phyloP scores from a whole-genome alignment of 2,329 filamentous ascomycete genomes.

The Penicillium nordicum region DNA sequence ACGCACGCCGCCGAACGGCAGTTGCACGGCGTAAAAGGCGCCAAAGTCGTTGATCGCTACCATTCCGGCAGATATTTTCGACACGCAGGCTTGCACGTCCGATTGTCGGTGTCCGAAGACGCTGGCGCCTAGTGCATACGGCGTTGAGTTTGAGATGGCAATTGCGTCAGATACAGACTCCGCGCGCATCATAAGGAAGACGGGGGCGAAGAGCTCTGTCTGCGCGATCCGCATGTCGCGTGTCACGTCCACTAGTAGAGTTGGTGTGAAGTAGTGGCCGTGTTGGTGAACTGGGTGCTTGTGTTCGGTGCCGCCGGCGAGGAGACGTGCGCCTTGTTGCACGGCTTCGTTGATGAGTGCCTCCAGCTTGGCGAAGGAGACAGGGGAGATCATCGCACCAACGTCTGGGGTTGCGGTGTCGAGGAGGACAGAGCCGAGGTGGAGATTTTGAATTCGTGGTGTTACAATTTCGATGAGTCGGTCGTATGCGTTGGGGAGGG shows the following conservation, averaged over 20 bases:
- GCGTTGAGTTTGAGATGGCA: conserved; percentile 73
- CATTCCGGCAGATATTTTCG: conserved; percentile 76
- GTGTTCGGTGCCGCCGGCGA: conserved; percentile 73
- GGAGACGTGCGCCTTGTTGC: conserved; percentile 69
- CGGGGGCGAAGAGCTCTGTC: conserved; percentile 87
- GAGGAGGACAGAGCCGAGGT: conserved; percentile 68
- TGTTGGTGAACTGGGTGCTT: conserved; percentile 68
- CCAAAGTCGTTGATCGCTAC: conserved; percentile 95
- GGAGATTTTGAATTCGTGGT: conserved; percentile 69
- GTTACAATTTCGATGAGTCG: conserved; percentile 66
- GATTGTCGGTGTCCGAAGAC: conserved; percentile 73
- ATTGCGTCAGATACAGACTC: conserved; percentile 65
- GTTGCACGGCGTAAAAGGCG: conserved; percentile 84
- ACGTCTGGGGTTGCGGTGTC: conserved; percentile 60
- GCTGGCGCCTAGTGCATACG: conserved; percentile 82
- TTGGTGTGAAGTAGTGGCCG: conserved; percentile 91
- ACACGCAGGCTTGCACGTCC: conserved; percentile 62
- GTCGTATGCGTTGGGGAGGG: conserved; percentile 71
- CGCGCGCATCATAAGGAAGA: conserved; percentile 81
- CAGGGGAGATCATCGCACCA: conserved; percentile 82
- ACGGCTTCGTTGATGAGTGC: conserved; percentile 74
- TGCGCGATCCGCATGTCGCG: conserved; percentile 81
- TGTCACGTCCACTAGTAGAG: conserved; percentile 85
- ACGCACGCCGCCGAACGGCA: conserved; percentile 88
- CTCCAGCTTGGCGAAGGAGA: conserved; percentile 73